Evolutionary conservation across 352 stramenopile species (phyloP), one percentile per base, ranked within the genome.

Genomic region (Saprolegnia diclina): DNA sequence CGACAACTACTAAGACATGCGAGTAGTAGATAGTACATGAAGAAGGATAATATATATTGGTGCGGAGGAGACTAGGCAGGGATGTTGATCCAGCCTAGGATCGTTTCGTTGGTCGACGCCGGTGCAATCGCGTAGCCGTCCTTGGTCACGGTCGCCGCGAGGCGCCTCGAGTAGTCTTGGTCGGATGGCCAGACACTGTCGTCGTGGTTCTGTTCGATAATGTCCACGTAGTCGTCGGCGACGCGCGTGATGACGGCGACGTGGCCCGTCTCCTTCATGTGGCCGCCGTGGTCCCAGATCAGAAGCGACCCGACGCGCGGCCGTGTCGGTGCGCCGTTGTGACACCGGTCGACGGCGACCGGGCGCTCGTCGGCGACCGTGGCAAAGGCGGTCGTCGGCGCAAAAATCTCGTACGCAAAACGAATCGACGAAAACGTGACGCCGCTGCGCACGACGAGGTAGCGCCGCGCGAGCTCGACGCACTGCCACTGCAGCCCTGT

Each of bases 401-500:
- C 24, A 66, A 66, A 66, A 37, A 66, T 40, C n/a, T 44, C 21
- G 37, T 44, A 56, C 4, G 32, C 59, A 48, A 66, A 66, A 11
- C 40, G 24, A 45, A 66, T 53, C 21, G 11, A 22, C 14, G 32
- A 44, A 18, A 66, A 66, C 16, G 40, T 53, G 24, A 66, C 32
- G 45, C 32, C 45, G 13, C 13, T 18, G 10, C 24, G 59, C 11
- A 66, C 40, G 42, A 66, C 18, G 22, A 44, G 32, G 32, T 66
- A 66, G 32, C 59, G 59, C 10, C 59, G 40, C 26, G 59, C 59
- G 42, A 66, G 45, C 32, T 66, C 59, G 40, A 66, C 59, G 45
- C 59, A 66, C 45, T 66, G 59, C 59, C 59, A 66, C 59, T 66
- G 59, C 19, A 66, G 32, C 4, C 59, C 59, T 4, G 59, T 54